These are phyloP conservation scores for Aaosphaeria arxii DNA, from an alignment of 2,329 filamentous ascomycete species.

Conservation along the genomic window DNA sequence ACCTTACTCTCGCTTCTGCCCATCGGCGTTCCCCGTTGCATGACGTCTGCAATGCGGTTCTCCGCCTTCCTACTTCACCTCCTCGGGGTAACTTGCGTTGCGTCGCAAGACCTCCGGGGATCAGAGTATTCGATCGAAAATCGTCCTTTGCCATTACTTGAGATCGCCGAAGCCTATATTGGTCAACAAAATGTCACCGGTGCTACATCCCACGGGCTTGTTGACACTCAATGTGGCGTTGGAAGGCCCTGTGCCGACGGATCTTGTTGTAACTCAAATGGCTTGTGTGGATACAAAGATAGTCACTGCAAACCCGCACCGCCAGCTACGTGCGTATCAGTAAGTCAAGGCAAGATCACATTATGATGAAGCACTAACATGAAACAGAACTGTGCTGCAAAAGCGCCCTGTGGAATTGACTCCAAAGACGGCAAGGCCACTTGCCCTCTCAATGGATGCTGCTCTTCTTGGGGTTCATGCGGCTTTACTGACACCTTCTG, in stretches of 20 bases:
- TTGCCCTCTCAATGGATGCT: slow-evolving; percentile 12
- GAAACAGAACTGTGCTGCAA: neutral
- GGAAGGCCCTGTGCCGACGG: neutral
- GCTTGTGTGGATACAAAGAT: neutral
- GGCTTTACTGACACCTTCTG: slow-evolving; percentile 17
- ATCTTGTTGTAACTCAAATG: slow-evolving; percentile 1
- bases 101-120: no score
- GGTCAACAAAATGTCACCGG: neutral
- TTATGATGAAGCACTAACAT: no score
- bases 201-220: no score
- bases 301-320: neutral
- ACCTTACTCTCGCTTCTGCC: no score
- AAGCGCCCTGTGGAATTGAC: neutral
- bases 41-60: no score
- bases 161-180: neutral
- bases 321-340: neutral
- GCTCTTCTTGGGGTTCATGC: slow-evolving; percentile 13
- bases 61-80: no score
- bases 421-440: neutral
- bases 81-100: no score
- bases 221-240: neutral
- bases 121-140: no score
- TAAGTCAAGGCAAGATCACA: neutral
- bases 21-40: no score
- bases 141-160: neutral